These are phyloP conservation scores for Raffaelea ambrosiae DNA, from an alignment of 2,329 filamentous ascomycete species.

Conservation along the genomic window DNA sequence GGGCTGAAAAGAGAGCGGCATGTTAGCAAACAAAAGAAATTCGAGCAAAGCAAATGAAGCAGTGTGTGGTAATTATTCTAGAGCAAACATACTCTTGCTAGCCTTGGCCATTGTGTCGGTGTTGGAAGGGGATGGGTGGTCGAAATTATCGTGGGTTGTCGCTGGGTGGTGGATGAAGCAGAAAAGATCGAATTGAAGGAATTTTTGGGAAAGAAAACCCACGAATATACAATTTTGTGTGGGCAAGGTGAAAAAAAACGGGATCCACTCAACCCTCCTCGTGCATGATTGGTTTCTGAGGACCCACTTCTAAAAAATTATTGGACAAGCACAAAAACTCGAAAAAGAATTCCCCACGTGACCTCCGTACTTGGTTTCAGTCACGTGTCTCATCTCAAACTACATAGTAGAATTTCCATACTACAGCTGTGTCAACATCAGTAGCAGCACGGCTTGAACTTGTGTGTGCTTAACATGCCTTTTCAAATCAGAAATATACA, in stretches of 20 bases:
- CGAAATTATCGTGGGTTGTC: not conserved
- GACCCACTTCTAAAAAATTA: too few species aligned
- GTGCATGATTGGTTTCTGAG: not conserved
- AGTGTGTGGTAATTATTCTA: too few species aligned
- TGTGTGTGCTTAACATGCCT: too few species aligned
- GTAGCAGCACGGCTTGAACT: too few species aligned
- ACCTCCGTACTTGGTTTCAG: too few species aligned
- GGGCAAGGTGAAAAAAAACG: not conserved
- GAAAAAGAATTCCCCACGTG: too few species aligned
- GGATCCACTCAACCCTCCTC: not conserved
- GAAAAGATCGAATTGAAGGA: constrained; percentile 1
- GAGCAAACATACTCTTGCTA: constrained; percentile 43
- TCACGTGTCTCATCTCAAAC: too few species aligned
- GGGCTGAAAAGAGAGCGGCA: constrained; percentile 29
- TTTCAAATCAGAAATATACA: too few species aligned
- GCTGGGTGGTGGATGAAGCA: constrained; percentile 1
- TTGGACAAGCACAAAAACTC: too few species aligned
- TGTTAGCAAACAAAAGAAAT: not conserved
- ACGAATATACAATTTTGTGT: not conserved
- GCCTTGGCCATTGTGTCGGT: constrained; percentile 60
- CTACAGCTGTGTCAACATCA: too few species aligned
- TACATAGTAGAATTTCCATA: too few species aligned
- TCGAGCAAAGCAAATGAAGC: not conserved
- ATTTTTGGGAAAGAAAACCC: not conserved
- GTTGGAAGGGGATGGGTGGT: not conserved